Base-by-base conservation (phyloP, 495 filamentous ascomycete genomes). In the Hyaloscypha bicolor region DNA sequence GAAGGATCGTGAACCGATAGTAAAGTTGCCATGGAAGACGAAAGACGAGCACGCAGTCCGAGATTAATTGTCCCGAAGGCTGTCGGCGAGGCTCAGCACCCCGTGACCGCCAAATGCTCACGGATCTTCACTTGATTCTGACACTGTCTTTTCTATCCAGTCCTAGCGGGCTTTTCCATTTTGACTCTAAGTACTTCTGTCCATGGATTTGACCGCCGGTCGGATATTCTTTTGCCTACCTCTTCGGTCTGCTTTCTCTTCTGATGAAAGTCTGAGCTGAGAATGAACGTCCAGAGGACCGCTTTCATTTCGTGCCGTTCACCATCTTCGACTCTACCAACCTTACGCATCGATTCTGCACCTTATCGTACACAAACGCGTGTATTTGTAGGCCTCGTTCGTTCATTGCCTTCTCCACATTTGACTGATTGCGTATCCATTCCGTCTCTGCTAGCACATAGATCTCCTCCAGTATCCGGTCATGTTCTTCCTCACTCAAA, bases 311-410 rank as follows among this genome's bases (percentile, higher is more conserved):
- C 42, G 16, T 19, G 42, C 42, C 42, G 16, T 48, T 48, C 8
- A 48, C 42, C 11, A 48, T 48, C 4, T 48, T 12, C 11, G 16
- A 61, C 9, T 81, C 68, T 9, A 84, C 79, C 65, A 87, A 64
- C 63, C 82, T 78, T n/a, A 77, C 75, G 57, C 86, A 75, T 30
- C 77, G 63, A 59, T 83, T 83, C 19, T 71, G 80, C 2, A 65
- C 82, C 22, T 85, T 78, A 70, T 88, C 82, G 66, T 84, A 88
- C 25, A 88, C 80, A 63, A 84, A 69, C 9, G 81, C 86, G 72
- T 87, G 83, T 8, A 88, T 79, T 73, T 80, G 67, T 19, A 88
- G 71, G 2, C 84, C 85, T 37, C 83, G 78, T 73, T 81, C 79
- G 66, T 78, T 72, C 25, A 85, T 82, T 22, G 83, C 86, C 21